These are phyloP conservation scores for Oryza glaberrima DNA, from an alignment of 176 grass and related monocot species.

Conservation along the genomic window DNA sequence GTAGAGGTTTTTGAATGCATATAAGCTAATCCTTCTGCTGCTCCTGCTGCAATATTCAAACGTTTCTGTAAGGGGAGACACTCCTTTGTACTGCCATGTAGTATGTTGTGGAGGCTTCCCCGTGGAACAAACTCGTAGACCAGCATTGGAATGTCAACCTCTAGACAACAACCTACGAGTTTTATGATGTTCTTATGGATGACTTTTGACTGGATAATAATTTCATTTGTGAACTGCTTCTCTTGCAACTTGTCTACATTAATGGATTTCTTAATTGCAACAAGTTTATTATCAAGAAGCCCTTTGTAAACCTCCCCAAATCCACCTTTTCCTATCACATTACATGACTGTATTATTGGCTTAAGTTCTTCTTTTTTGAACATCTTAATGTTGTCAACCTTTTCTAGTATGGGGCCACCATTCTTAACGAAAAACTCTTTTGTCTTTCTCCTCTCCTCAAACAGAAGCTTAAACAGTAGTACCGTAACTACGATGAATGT, in stretches of 20 bases:
- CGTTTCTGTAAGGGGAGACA: too few relatives aligned
- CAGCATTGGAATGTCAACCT: too few relatives aligned
- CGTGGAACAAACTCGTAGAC: too few relatives aligned
- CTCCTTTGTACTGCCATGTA: too few relatives aligned
- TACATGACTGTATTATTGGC: neutral
- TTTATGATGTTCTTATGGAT: too few relatives aligned
- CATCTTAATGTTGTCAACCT: neutral
- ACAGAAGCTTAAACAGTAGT: neutral
- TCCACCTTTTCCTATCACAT: neutral
- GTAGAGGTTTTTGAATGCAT: too few relatives aligned
- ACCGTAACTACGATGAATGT: accelerated
- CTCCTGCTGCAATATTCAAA: too few relatives aligned
- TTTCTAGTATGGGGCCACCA: neutral
- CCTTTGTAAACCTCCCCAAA: neutral
- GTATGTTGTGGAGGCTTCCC: too few relatives aligned
- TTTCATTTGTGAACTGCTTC: too few relatives aligned
- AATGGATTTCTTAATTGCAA: neutral
- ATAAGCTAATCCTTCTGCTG: too few relatives aligned
- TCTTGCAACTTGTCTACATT: neutral
- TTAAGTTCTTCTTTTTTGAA: neutral
- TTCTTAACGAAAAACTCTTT: neutral
- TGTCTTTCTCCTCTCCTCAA: neutral
- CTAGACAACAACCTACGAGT: too few relatives aligned
- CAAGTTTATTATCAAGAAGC: neutral
- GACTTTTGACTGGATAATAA: too few relatives aligned